Conservation (phyloP, 192 early-diverging fungal genomes). For the Backusella morwellensis region DNA sequence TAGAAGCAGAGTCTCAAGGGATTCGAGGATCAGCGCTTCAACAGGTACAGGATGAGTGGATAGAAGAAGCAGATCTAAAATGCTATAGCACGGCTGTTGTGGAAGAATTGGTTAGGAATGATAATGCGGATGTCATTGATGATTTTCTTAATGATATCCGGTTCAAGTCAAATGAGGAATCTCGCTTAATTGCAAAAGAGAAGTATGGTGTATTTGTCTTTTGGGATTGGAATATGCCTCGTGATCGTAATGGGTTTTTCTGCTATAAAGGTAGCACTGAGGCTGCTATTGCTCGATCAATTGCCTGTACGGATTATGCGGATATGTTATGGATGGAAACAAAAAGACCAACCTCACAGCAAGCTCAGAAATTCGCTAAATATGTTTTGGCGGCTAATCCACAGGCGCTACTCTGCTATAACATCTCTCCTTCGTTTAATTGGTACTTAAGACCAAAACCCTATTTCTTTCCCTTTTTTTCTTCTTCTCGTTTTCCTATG, state of each 20-base stretch:
- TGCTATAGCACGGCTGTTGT: slow-evolving; percentile 79
- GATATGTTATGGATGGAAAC: slow-evolving; percentile 98
- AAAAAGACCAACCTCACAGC: slow-evolving; percentile 83
- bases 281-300: slow-evolving; percentile 77
- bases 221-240: slow-evolving; percentile 90
- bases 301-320: slow-evolving; percentile 84
- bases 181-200: slow-evolving; percentile 70
- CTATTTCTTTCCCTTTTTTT: too few relatives aligned
- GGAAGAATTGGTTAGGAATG: slow-evolving; percentile 68
- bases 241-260: slow-evolving; percentile 94
- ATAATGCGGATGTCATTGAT: slow-evolving; percentile 50
- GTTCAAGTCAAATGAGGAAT: slow-evolving; percentile 78
- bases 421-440: slow-evolving; percentile 96
- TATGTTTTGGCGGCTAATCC: slow-evolving; percentile 80
- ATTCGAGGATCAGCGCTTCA: slow-evolving; percentile 71
- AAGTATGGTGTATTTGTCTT: slow-evolving; percentile 64
- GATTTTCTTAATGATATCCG: slow-evolving; percentile 35
- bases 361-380: slow-evolving; percentile 86
- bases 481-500: not conserved
- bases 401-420: slow-evolving; percentile 91
- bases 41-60: slow-evolving; percentile 84
- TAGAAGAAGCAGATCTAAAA: slow-evolving; percentile 73
- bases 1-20: slow-evolving; percentile 72
- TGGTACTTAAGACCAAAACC: slow-evolving; percentile 46
- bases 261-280: slow-evolving; percentile 93